Base-by-base conservation (phyloP, 2,329 filamentous ascomycete genomes). In the Ophiosphaerella narmari region DNA sequence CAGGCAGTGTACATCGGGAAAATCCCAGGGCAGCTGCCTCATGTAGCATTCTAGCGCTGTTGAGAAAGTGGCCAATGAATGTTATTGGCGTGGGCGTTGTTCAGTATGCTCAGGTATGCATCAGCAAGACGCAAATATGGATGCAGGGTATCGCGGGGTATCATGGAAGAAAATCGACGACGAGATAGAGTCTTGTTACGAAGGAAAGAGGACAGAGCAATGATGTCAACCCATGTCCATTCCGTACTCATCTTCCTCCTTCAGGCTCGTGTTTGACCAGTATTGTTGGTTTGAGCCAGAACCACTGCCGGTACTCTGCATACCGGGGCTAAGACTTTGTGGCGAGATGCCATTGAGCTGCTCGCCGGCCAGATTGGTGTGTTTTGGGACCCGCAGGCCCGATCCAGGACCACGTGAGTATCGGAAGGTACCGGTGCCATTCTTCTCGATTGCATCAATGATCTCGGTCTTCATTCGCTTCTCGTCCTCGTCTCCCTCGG, bases 401-500 rank as follows among this genome's bases (percentile, higher is more conserved):
- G 86, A 91, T 32, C 93, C 93, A 24, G 88, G 84, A 13, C 85
- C 86, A 52, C 94, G 87, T 21, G 91, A 89, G 77, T 99, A 99
- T 11, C 84, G 83, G 71, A 96, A 92, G n/a, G 82, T 86, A 31
- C 81, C 81, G 7, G 82, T 77, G 38, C 90, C 88, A 58, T 91
- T 94, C 79, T 88, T 92, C 71, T 88, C 81, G 68, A 97, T 84
- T 14, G 93, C 89, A 65, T 96, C 90, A 71, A 91, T 82, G 40
- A 97, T 84, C 74, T 99, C 94, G 1, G 89, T 91, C 57, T 92
- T 90, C 94, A 99, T 97, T 36, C 94, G 89, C 71, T 87, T 88
- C 79, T 97, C 93, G 47, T 97, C 94, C 58, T 99, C 94, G 2
- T 87, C 91, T 59, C 89, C 56, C 23, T 74, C 70, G 7, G 54